Evolutionary conservation across 768 basidiomycete genomes (phyloP), one percentile per base, ranked within the genome.

Genomic region (Mycena albidolilacea): DNA sequence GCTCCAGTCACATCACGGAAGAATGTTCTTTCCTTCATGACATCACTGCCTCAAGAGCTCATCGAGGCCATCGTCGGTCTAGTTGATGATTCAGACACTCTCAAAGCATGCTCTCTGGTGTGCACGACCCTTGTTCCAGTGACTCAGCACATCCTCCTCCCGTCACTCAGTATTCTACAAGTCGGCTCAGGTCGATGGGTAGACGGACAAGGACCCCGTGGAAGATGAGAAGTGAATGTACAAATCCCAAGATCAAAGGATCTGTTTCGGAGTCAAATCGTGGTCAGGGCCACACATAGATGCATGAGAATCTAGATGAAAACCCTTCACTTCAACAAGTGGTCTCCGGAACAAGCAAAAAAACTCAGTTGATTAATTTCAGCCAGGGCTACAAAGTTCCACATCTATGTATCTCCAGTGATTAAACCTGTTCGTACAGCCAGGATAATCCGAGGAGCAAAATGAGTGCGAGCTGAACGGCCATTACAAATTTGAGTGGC

Each of bases 31-130:
- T 43, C 14, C 14, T 43, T 14, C n/a, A 43, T 43, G 41, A 43
- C 7, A 43, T 30, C 46, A n/a, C n/a, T n/a, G n/a, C n/a, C n/a
- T n/a, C n/a, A n/a, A n/a, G 64, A 65, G 64, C 64, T 65, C 17
- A 38, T 65, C 64, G 48, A 54, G 6, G 37, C 38, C 11, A 65
- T 65, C 64, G 64, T 54, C 19, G 50, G 19, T 65, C 48, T 52
- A 23, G 19, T 65, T 37, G 64, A 52, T 54, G 64, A 65, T 52
- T 41, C 11, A 2, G 64, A 65, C 35, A 19, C 35, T 23, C 64
- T 65, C 0, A n/a, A n/a, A n/a, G n/a, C n/a, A n/a, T 54, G 35
- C 64, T 50, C 64, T 10, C 52, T 65, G 12, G 48, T 52, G n/a
- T n/a, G n/a, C 48, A 52, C 37, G 35, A 35, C 64, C 48, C 38